Conservation (phyloP, 129 eudicot genomes). For the Flaveria robusta region DNA sequence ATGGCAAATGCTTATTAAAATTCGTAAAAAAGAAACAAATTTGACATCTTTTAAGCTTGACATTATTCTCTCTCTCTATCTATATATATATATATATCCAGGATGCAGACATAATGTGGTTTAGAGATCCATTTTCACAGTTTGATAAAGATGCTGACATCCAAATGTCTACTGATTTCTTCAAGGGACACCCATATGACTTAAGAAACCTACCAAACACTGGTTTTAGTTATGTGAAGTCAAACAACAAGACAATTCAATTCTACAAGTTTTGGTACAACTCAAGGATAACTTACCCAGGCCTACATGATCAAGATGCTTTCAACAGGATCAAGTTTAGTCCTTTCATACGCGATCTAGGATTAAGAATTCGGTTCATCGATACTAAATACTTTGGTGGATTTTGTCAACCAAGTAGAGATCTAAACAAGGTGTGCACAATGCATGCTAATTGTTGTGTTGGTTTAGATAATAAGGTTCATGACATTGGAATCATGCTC, state of each 20-base stretch:
- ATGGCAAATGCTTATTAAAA: too few species aligned
- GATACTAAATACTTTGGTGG: constrained; percentile 31
- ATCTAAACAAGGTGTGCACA: constrained; percentile 30
- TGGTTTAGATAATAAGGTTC: constrained; percentile 28
- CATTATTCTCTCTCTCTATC: too few species aligned
- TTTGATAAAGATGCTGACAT: constrained; percentile 21
- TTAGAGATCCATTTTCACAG: constrained; percentile 27
- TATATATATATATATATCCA: neutral
- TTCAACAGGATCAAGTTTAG: constrained; percentile 19
- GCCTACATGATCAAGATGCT: constrained; percentile 23
- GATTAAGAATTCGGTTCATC: constrained; percentile 19
- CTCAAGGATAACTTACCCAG: constrained; percentile 25
- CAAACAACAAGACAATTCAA: constrained; percentile 24
- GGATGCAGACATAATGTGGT: constrained; percentile 35
- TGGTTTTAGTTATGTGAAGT: constrained; percentile 25
- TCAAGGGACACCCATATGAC: constrained; percentile 18
- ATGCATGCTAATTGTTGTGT: constrained; percentile 36
- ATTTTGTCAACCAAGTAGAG: constrained; percentile 23
- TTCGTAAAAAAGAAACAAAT: too few species aligned
- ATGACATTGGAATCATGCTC: constrained; percentile 23
- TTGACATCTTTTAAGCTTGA: neutral
- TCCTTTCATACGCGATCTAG: neutral
- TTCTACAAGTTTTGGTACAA: constrained; percentile 29
- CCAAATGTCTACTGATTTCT: constrained; percentile 19
- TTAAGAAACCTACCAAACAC: constrained; percentile 23